These are phyloP conservation scores for Lasiosphaeria ovina DNA, from an alignment of 495 filamentous ascomycete genomes.

Conservation along the genomic window DNA sequence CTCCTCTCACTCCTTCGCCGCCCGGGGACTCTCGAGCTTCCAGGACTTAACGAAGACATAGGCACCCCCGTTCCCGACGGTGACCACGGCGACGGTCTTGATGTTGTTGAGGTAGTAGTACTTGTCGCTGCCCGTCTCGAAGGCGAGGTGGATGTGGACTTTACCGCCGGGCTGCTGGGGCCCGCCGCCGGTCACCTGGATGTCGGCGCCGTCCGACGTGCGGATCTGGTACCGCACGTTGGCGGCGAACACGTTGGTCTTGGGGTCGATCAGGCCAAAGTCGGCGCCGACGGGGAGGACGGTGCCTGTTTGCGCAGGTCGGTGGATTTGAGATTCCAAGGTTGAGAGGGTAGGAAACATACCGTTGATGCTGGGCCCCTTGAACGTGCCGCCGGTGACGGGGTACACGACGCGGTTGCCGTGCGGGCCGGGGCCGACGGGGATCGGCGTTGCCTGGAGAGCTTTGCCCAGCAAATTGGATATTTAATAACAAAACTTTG, in stretches of 20 bases:
- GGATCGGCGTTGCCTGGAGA: too few relatives aligned
- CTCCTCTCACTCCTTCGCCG: background rate
- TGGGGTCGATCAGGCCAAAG: slow-evolving; percentile 13
- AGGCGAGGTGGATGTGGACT: slow-evolving; percentile 7
- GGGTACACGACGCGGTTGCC: slow-evolving; percentile 10
- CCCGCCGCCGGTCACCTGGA: slow-evolving; percentile 8
- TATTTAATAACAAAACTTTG: too few relatives aligned
- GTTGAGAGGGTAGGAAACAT: background rate
- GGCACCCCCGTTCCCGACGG: background rate
- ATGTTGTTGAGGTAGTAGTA: slow-evolving; percentile 18
- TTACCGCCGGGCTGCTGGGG: slow-evolving; percentile 8
- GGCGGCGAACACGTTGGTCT: slow-evolving; percentile 4
- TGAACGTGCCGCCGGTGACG: slow-evolving; percentile 17
- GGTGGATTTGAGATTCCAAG: background rate
- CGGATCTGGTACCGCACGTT: slow-evolving; percentile 11
- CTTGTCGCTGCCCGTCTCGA: slow-evolving; percentile 12
- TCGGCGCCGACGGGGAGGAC: slow-evolving; percentile 12
- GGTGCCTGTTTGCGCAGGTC: background rate
- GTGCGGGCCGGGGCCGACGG: slow-evolving; percentile 11
- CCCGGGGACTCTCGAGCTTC: slow-evolving; percentile 21
- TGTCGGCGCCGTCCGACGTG: slow-evolving; percentile 17
- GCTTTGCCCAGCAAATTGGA: too few relatives aligned
- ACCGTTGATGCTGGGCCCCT: slow-evolving; percentile 12
- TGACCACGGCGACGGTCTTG: slow-evolving; percentile 14
- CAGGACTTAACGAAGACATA: slow-evolving; percentile 8